Conservation (phyloP, 345 rosid species). For the Camelina neglecta region DNA sequence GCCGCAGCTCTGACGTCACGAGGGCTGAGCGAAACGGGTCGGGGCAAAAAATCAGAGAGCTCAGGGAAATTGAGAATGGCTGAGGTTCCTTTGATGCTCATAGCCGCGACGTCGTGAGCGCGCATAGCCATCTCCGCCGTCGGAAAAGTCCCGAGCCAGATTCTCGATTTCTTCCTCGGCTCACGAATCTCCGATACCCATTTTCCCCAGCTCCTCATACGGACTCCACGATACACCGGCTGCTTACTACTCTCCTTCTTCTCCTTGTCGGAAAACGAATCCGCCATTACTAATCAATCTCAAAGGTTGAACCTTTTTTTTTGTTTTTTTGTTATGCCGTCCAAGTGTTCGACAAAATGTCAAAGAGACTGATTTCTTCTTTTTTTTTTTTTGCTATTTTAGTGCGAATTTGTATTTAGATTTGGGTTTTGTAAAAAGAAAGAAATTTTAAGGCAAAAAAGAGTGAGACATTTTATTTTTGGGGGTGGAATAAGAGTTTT, state of each 20-base stretch:
- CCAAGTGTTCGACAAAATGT: slow-evolving; percentile 30
- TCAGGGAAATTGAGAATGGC: slow-evolving; percentile 94
- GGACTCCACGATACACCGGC: slow-evolving; percentile 80
- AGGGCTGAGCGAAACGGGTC: slow-evolving; percentile 67
- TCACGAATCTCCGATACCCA: slow-evolving; percentile 99
- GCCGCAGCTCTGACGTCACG: slow-evolving; percentile 95
- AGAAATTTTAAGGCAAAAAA: slow-evolving; percentile 3
- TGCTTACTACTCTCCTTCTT: slow-evolving; percentile 46
- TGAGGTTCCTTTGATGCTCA: slow-evolving; percentile 76
- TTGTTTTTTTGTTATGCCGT: neutral
- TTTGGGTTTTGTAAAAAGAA: neutral
- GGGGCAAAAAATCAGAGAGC: slow-evolving; percentile 65
- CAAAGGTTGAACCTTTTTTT: neutral
- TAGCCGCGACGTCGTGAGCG: slow-evolving; percentile 97
- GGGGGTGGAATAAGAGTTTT: slow-evolving; percentile 11
- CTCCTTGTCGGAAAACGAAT: slow-evolving; percentile 35
- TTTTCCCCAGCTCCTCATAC: slow-evolving; percentile 95
- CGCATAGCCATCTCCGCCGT: slow-evolving; percentile 98
- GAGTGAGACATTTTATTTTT: slow-evolving; percentile 1
- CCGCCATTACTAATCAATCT: slow-evolving; percentile 21
- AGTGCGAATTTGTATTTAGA: neutral
- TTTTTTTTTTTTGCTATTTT: neutral
- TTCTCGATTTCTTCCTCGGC: slow-evolving; percentile 88
- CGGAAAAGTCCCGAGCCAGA: slow-evolving; percentile 95
- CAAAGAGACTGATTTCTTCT: neutral